Percentiles rank a stretch among this genome's conserved stretches.
phyloP scores from a whole-genome alignment of 441 rosid genomes.

The Populus trichocarpa region DNA sequence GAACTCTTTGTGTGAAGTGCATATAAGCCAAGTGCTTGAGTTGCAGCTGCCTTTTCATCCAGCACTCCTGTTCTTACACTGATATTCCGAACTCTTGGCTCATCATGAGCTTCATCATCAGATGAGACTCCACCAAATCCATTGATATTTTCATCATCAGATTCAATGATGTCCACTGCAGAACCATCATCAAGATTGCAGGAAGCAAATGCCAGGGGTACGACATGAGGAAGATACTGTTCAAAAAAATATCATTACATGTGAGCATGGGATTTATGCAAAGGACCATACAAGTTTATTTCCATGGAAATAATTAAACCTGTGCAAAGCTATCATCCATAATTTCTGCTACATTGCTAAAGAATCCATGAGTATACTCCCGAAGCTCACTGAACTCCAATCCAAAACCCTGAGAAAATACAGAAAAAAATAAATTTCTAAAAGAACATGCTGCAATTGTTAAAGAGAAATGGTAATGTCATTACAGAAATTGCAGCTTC shows the following conservation, averaged over 20 bases:
- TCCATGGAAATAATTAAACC: conserved; percentile 40
- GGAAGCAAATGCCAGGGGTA: conserved; percentile 83
- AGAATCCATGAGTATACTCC: conserved; percentile 97
- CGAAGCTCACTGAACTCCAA: conserved; percentile 96
- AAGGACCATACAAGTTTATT: conserved; percentile 11
- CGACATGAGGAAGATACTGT: conserved; percentile 94
- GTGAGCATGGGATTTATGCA: conserved; percentile 8
- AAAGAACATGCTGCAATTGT: conserved; percentile 3
- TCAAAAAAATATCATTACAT: conserved; percentile 20
- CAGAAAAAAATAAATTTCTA: conserved; percentile 9
- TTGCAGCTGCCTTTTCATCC: conserved; percentile 99
- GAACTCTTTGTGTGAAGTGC: conserved; percentile 81
- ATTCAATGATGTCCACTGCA: conserved; percentile 86
- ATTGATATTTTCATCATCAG: conserved; percentile 80
- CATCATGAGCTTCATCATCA: conserved; percentile 98
- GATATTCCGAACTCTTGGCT: conserved; percentile 90
- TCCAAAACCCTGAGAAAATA: conserved; percentile 67
- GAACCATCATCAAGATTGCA: conserved; percentile 99
- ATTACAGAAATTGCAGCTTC: conserved; percentile 96
- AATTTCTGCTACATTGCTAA: conserved; percentile 95
- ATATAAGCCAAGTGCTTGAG: conserved; percentile 97
- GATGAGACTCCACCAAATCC: conserved; percentile 96
- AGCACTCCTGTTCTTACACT: conserved; percentile 95
- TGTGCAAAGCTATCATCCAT: conserved; percentile 81
- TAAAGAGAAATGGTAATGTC: conserved; percentile 21